A percentile compares a stretch with the other conserved stretches of the same genome.
Evolutionary conservation across 129 eudicot genomes (phyloP).

Genomic region (Chrysanthemum seticuspe): DNA sequence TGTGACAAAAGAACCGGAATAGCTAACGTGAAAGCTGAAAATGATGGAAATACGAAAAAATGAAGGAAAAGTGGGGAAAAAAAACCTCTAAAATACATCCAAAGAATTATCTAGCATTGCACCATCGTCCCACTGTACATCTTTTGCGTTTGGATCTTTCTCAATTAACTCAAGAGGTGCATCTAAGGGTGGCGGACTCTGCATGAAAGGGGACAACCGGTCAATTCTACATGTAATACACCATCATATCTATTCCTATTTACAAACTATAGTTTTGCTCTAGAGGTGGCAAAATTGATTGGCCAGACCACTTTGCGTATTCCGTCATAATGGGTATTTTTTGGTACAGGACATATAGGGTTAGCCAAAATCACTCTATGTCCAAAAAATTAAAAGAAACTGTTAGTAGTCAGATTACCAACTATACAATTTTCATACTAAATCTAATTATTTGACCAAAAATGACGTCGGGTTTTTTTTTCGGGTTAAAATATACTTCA

Average conservation of each 20-base stretch:
- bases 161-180: slow-evolving; percentile 75
- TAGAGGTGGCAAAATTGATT: neutral
- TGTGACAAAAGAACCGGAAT: neutral
- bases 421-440: no score
- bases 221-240: neutral
- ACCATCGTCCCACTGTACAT: slow-evolving; percentile 77
- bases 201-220: slow-evolving; percentile 19
- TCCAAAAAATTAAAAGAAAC: no score
- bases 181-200: slow-evolving; percentile 87
- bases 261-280: neutral
- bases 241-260: neutral
- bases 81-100: slow-evolving; percentile 73
- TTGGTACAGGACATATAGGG: no score
- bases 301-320: no score
- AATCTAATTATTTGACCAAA: no score
- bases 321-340: no score
- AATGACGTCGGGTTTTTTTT: no score
- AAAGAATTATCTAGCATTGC: slow-evolving; percentile 59
- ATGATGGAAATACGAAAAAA: neutral
- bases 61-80: slow-evolving; percentile 18
- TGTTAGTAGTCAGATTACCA: no score
- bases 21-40: neutral
- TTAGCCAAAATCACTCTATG: no score
- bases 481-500: no score
- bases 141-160: slow-evolving; percentile 58